Evolutionary conservation across 2,329 filamentous ascomycete species (phyloP).

Genomic region (Nothophaeocryptopus gaeumannii): DNA sequence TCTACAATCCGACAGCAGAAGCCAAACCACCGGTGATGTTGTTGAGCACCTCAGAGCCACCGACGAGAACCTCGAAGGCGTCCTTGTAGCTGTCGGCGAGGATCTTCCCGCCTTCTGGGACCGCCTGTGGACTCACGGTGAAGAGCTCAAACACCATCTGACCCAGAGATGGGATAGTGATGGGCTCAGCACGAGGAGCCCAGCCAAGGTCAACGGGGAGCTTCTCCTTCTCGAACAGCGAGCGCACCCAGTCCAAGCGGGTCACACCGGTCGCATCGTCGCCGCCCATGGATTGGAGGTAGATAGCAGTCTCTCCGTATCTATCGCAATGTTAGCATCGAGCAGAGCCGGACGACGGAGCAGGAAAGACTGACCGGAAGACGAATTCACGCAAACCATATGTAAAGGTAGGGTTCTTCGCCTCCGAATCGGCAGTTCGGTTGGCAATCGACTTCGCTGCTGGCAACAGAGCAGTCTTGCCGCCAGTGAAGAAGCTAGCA

Average conservation of each 20-base stretch:
- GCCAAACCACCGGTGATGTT: slow-evolving; percentile 27
- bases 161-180: slow-evolving; percentile 27
- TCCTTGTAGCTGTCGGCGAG: slow-evolving; percentile 27
- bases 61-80: slow-evolving; percentile 24
- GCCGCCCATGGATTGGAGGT: slow-evolving; percentile 37
- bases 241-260: slow-evolving; percentile 35
- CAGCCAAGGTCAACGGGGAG: slow-evolving; percentile 39
- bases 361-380: slow-evolving; percentile 18
- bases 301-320: slow-evolving; percentile 41
- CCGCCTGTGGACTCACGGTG: slow-evolving; percentile 19
- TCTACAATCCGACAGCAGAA: slow-evolving; percentile 25
- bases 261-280: slow-evolving; percentile 34
- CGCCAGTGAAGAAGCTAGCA: slow-evolving; percentile 28
- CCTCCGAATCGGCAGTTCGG: slow-evolving; percentile 28
- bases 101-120: slow-evolving; percentile 24
- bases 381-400: slow-evolving; percentile 35
- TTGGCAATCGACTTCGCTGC: slow-evolving; percentile 33
- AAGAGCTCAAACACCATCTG: slow-evolving; percentile 28
- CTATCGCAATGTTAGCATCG: not conserved
- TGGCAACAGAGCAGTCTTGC: slow-evolving; percentile 28
- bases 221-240: slow-evolving; percentile 38
- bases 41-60: slow-evolving; percentile 29
- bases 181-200: slow-evolving; percentile 28
- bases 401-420: slow-evolving; percentile 34
- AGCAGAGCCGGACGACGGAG: not conserved